These are phyloP conservation scores for Hysterium pulicare DNA, from an alignment of 2,329 filamentous ascomycete species.

Conservation along the genomic window DNA sequence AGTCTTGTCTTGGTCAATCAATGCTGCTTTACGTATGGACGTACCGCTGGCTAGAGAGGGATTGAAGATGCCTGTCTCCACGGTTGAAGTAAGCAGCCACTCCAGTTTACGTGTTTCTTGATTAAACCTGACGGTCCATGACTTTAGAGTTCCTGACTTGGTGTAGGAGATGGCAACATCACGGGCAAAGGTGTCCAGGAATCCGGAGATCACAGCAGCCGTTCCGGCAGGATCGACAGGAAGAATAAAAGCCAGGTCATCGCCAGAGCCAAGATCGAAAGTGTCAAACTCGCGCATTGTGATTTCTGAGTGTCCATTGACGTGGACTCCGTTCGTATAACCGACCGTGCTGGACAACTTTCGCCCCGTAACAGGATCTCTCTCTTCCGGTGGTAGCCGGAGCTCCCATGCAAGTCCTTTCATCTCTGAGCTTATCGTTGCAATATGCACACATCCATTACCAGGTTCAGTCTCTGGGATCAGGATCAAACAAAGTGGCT, in stretches of 20 bases:
- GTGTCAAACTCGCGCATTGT: constrained; percentile 64
- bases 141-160: constrained; percentile 67
- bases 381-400: constrained; percentile 50
- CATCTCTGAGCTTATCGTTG: constrained; percentile 77
- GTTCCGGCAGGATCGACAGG: constrained; percentile 85
- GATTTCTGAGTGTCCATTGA: constrained; percentile 33
- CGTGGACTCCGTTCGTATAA: constrained; percentile 22
- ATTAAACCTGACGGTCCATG: constrained; percentile 80
- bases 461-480: constrained; percentile 63
- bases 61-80: constrained; percentile 71
- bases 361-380: constrained; percentile 24
- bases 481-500: constrained; percentile 74
- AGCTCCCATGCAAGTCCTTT: constrained; percentile 81
- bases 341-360: constrained; percentile 19
- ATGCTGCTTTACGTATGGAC: constrained; percentile 78
- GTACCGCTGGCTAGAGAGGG: constrained; percentile 80
- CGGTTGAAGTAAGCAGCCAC: constrained; percentile 77
- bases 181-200: constrained; percentile 79
- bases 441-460: constrained; percentile 59
- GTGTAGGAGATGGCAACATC: constrained; percentile 87
- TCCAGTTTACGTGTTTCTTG: constrained; percentile 59
- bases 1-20: constrained; percentile 71
- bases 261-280: constrained; percentile 61
- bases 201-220: constrained; percentile 66
- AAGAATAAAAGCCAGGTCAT: constrained; percentile 59